Evolutionary conservation across 2,329 filamentous ascomycete genomes (phyloP), one percentile per base, ranked within the genome.

Genomic region (Ustilaginoidea virens): DNA sequence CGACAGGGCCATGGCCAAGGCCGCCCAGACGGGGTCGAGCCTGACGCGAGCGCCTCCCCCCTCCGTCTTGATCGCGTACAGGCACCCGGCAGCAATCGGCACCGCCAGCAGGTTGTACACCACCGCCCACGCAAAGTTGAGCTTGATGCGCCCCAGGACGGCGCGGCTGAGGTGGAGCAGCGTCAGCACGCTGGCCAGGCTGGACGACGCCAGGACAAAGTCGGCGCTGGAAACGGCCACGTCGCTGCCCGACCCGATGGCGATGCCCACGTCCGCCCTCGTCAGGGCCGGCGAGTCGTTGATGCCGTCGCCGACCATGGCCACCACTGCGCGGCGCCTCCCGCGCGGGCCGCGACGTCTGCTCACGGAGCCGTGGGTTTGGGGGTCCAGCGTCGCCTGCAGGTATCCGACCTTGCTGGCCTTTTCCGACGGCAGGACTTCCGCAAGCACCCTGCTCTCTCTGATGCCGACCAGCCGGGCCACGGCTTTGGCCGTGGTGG

Each of bases 1-100:
- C 52, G 85, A 93, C 50, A 86, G 53, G 16, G 87, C 87, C 87
- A 94, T 96, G 1, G 86, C 86, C 48, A 93, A 54, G 39, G 75
- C 78, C 5, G 86, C 87, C 86, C 86, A 94, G 2, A 80, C 80
- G 0, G 80, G 80, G 48, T 81, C 75, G 26, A 86, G 54, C 35
- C 68, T 58, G 13, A 83, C 53, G 46, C 79, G 77, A 17, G 48
- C 47, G 2, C 61, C 65, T 2, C 47, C 43, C 4, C 50, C 43
- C 4, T 49, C 48, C 26, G 60, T 61, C 30, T 43, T 47, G 26
- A 75, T 38, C 2, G 66, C 56, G 49, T 80, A 92, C 33, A 92
- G 57, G 21, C 76, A 78, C 2, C 83, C 83, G 1, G 83, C 83
- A 0, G 83, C 82, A 32, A 92, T 64, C 1, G 83, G 83, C 33